Conservation (phyloP, 148 eudicot species). For the Fagopyrum homotropicum region DNA sequence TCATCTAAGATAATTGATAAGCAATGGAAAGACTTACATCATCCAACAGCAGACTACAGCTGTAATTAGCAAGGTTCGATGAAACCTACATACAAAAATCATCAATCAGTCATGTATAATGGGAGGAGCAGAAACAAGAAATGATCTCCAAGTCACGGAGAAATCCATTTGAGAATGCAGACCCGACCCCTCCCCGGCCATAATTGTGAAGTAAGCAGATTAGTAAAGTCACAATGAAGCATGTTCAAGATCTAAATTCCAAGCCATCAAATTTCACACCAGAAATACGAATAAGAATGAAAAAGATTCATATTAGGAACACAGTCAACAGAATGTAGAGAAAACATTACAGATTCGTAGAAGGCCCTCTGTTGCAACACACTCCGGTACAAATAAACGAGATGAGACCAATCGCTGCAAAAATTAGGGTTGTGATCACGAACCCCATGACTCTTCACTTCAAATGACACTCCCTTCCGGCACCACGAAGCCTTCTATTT, state of each 20-base stretch:
- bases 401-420: constrained; percentile 64
- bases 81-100: constrained; percentile 58
- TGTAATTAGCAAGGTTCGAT: constrained; percentile 71
- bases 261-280: not conserved
- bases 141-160: not conserved
- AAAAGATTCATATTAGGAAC: not conserved
- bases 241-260: not conserved
- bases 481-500: not conserved
- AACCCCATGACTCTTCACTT: constrained; percentile 55
- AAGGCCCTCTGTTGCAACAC: constrained; percentile 91
- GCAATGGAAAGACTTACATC: constrained; percentile 61
- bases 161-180: not conserved
- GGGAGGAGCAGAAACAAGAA: not conserved
- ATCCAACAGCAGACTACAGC: constrained; percentile 96
- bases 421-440: constrained; percentile 69
- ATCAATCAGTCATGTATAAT: constrained; percentile 1
- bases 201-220: not conserved
- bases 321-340: not conserved
- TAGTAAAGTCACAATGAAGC: not conserved
- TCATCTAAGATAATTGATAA: not conserved
- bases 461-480: not conserved
- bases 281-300: not conserved
- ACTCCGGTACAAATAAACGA: constrained; percentile 65
- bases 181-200: not conserved
- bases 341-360: constrained; percentile 66